phyloP scores from a whole-genome alignment of 1,284 basidiomycete species.

The Moniliophthora roreri region DNA sequence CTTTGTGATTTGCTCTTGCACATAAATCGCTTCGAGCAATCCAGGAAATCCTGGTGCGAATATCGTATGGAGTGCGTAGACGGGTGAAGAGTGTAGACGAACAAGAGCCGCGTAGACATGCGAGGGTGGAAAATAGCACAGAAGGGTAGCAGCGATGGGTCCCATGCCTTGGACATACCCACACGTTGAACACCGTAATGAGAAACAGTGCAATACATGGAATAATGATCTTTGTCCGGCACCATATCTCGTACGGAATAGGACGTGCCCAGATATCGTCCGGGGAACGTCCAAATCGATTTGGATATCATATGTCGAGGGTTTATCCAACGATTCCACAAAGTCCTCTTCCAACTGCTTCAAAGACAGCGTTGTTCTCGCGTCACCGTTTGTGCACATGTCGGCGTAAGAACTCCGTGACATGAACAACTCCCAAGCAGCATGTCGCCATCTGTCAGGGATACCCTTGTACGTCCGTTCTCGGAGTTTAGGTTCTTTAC shows the following conservation, averaged over 20 bases:
- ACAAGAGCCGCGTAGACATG: constrained; percentile 84
- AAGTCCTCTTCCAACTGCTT: constrained; percentile 55
- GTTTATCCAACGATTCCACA: constrained; percentile 65
- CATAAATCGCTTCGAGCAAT: constrained; percentile 89
- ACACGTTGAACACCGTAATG: constrained; percentile 81
- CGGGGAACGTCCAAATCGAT: constrained; percentile 98
- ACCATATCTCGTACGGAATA: constrained; percentile 96
- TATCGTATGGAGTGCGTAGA: constrained; percentile 87
- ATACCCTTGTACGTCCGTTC: constrained; percentile 92
- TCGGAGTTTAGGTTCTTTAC: constrained; percentile 66
- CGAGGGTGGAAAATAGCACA: constrained; percentile 92
- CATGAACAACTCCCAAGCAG: constrained; percentile 87
- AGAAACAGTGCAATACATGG: constrained; percentile 92
- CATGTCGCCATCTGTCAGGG: constrained; percentile 93
- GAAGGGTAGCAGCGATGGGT: constrained; percentile 90
- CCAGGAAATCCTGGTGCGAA: constrained; percentile 97
- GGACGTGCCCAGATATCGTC: constrained; percentile 92
- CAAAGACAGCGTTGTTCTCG: constrained; percentile 42
- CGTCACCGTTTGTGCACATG: neutral
- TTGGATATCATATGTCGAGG: constrained; percentile 91
- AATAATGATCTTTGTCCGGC: constrained; percentile 92
- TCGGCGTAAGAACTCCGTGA: neutral
- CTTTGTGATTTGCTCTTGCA: constrained; percentile 88
- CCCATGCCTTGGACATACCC: constrained; percentile 99
- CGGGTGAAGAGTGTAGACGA: constrained; percentile 68